These are phyloP conservation scores for Teunomyces tritomae DNA, from an alignment of 805 yeast genomes.

Conservation along the genomic window DNA sequence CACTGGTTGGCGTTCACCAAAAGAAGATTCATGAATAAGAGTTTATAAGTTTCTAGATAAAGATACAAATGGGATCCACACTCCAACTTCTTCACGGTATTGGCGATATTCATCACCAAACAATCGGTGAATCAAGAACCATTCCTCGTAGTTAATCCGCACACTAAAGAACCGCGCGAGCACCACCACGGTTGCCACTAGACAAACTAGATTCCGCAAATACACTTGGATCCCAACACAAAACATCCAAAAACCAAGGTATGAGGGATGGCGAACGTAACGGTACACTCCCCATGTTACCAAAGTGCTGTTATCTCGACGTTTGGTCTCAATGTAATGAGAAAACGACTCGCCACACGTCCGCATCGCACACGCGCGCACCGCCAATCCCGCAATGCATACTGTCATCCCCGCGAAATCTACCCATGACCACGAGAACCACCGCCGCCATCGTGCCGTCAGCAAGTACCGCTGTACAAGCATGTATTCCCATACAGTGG, in stretches of 20 bases:
- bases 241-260: slow-evolving; percentile 35
- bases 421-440: neutral
- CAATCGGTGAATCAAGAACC: slow-evolving; percentile 20
- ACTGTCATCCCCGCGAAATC: slow-evolving; percentile 14
- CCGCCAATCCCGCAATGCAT: slow-evolving; percentile 20
- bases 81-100: slow-evolving; percentile 22
- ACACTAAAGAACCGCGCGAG: slow-evolving; percentile 25
- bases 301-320: slow-evolving; percentile 12
- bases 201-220: slow-evolving; percentile 21
- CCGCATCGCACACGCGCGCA: slow-evolving; percentile 29
- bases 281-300: slow-evolving; percentile 34
- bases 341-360: slow-evolving; percentile 36
- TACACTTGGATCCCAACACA: slow-evolving; percentile 30
- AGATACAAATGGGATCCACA: slow-evolving; percentile 23
- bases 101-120: slow-evolving; percentile 27
- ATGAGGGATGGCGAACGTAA: slow-evolving; percentile 36
- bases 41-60: slow-evolving; percentile 40
- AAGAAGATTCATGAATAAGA: slow-evolving; percentile 93
- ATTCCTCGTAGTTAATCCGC: slow-evolving; percentile 37
- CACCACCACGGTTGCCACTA: slow-evolving; percentile 14
- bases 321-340: slow-evolving; percentile 27
- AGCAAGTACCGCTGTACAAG: slow-evolving; percentile 1
- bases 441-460: neutral
- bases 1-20: slow-evolving; percentile 95
- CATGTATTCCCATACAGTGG: slow-evolving; percentile 22